Evolutionary conservation across 106 monocot genomes (phyloP), one percentile per base, ranked within the genome.

Genomic region (Agapanthus africanus): DNA sequence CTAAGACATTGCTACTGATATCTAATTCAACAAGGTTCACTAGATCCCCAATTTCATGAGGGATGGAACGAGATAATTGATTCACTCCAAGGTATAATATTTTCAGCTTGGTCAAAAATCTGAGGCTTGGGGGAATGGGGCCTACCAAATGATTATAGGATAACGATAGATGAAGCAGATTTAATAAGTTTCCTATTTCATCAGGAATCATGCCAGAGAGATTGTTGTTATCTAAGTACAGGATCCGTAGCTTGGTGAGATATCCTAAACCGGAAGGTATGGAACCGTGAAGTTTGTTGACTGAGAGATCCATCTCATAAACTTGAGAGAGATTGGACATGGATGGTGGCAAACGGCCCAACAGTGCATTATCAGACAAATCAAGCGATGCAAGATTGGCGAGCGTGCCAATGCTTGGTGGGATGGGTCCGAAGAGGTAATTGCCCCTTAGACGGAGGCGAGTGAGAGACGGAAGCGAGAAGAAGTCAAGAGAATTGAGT

Each of bases 251-350:
- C 10, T 44, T 37, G 7, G 77, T 66, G 3, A 71, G n/a, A 21
- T 77, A 70, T 2, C 71, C 65, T 6, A 77, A 40, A 26, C 15
- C 51, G 5, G 77, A 26, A 34, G 77, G 77, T 19, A 71, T 71
- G 11, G 77, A 19, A 32, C 70, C 40, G 3, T 14, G 11, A 34
- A 69, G 28, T 19, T 69, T 2, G 21, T 59, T 73, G 37, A 0
- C 5, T 2, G 36, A 49, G 3, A 65, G 46, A 33, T 64, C 37
- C 7, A 73, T 3, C 34, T 50, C 25, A 16, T 27, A 25, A 11
- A 65, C 4, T 2, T 28, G n/a, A 8, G 73, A 49, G 63, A 73
- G 51, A 21, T 34, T 47, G n/a, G 73, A 25, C 18, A 73, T 8
- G 7, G 63, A 46, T 13, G 15, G 14, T 2, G 73, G 73, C 22